Evolutionary conservation across 345 rosid genomes (phyloP).

Genomic region (Corchorus capsularis): DNA sequence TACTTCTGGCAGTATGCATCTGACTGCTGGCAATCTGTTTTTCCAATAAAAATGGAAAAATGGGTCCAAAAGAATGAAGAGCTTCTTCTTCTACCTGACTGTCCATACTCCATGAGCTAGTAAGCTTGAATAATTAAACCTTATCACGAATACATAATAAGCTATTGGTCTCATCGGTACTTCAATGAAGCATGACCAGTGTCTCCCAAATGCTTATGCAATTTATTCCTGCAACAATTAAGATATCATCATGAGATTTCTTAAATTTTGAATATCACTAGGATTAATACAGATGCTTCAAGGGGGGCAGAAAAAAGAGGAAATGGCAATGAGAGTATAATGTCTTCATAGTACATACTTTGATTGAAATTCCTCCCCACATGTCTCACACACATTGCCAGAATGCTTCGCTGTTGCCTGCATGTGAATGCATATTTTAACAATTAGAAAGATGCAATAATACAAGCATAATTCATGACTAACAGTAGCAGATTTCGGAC

Average conservation of each 20-base stretch:
- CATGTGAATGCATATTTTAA: constrained; percentile 13
- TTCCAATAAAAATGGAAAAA: not conserved
- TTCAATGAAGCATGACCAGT: constrained; percentile 71
- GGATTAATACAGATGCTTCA: not conserved
- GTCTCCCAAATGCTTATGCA: constrained; percentile 79
- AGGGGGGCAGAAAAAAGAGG: not conserved
- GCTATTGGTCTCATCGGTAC: constrained; percentile 32
- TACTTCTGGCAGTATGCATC: not conserved
- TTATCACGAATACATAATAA: not conserved
- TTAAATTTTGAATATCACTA: not conserved
- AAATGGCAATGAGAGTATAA: not conserved
- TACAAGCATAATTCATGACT: not conserved
- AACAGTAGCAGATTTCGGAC: not conserved
- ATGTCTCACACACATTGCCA: constrained; percentile 64
- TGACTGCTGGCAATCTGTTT: not conserved
- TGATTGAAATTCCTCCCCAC: constrained; percentile 85
- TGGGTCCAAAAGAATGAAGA: not conserved
- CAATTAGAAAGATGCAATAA: not conserved
- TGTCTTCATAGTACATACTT: constrained; percentile 42
- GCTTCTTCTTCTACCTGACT: not conserved
- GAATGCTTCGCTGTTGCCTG: constrained; percentile 63
- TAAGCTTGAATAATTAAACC: not conserved
- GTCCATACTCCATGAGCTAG: not conserved
- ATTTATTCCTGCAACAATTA: constrained; percentile 54
- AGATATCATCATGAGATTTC: constrained; percentile 8